Evolutionary conservation across 192 early-diverging fungal genomes (phyloP).

Genomic region (Mortierella hygrophila): DNA sequence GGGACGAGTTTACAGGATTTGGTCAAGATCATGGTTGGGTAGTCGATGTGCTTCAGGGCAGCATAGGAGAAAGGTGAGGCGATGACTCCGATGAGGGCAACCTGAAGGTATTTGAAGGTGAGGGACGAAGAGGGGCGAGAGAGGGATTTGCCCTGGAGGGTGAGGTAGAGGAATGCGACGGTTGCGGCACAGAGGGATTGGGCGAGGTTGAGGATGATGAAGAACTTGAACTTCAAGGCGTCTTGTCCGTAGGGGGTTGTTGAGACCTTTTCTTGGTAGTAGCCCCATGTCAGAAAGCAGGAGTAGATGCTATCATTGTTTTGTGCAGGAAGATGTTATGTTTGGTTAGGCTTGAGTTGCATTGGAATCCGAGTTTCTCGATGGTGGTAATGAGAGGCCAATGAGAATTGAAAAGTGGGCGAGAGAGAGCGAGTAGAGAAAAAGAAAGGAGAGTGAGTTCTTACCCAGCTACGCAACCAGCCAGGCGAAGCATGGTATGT

Average conservation of each 20-base stretch:
- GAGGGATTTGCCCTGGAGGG: constrained; percentile 60
- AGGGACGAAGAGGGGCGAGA: constrained; percentile 49
- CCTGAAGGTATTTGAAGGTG: constrained; percentile 76
- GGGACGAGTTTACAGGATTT: constrained; percentile 98
- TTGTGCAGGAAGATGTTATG: neutral
- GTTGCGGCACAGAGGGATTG: constrained; percentile 85
- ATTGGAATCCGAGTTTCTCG: neutral
- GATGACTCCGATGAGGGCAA: constrained; percentile 79
- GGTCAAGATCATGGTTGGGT: constrained; percentile 96
- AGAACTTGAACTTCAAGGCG: constrained; percentile 83
- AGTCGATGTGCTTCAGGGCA: constrained; percentile 94
- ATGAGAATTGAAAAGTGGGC: neutral
- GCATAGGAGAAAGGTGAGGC: constrained; percentile 96
- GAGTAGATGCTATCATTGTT: constrained; percentile 80
- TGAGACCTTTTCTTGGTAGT: constrained; percentile 94
- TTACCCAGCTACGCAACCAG: constrained; percentile 58
- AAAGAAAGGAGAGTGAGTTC: neutral
- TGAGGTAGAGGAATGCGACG: constrained; percentile 83
- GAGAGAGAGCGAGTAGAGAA: neutral
- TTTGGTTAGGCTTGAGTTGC: no score
- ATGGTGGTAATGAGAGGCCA: neutral
- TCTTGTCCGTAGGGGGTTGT: constrained; percentile 82
- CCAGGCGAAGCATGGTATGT: constrained; percentile 60
- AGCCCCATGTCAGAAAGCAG: constrained; percentile 97
- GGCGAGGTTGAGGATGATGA: constrained; percentile 91